A percentile compares a stretch with the other conserved stretches of the same genome.
These are phyloP conservation scores for Furcasterigmium sp. DNA, from an alignment of 2,329 filamentous ascomycete species.

Conservation along the genomic window DNA sequence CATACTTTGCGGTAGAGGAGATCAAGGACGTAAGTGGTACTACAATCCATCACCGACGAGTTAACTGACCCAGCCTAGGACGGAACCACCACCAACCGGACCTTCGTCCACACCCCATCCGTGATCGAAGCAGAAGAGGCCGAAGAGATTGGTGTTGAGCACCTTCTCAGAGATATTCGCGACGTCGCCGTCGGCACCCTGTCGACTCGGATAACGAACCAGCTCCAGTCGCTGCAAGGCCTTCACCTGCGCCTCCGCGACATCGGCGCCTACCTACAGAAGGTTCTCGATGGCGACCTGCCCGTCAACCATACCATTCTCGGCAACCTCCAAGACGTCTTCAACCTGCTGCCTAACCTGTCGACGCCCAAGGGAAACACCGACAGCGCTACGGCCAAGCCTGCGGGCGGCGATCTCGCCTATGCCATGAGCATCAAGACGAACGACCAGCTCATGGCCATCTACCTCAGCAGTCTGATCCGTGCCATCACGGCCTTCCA, in stretches of 20 bases:
- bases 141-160: constrained; percentile 97
- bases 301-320: constrained; percentile 97
- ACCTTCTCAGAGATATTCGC: constrained; percentile 93
- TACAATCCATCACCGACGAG: constrained; percentile 4
- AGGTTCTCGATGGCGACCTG: constrained; percentile 86
- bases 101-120: constrained; percentile 96
- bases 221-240: constrained; percentile 94
- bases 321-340: constrained; percentile 97
- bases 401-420: constrained; percentile 78
- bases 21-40: constrained; percentile 83
- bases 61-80: constrained; percentile 52
- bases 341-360: constrained; percentile 95
- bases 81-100: constrained; percentile 92
- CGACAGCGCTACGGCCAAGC: constrained; percentile 47
- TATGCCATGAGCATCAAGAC: constrained; percentile 98
- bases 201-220: constrained; percentile 93
- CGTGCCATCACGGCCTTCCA: constrained; percentile 98
- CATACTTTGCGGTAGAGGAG: constrained; percentile 98
- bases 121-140: constrained; percentile 99
- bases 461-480: constrained; percentile 95
- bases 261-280: constrained; percentile 92
- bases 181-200: constrained; percentile 96
- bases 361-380: constrained; percentile 64
- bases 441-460: constrained; percentile 97
- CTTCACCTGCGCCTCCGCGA: constrained; percentile 91